phyloP scores from a whole-genome alignment of 2,329 filamentous ascomycete species.

The Fusarium sp. region DNA sequence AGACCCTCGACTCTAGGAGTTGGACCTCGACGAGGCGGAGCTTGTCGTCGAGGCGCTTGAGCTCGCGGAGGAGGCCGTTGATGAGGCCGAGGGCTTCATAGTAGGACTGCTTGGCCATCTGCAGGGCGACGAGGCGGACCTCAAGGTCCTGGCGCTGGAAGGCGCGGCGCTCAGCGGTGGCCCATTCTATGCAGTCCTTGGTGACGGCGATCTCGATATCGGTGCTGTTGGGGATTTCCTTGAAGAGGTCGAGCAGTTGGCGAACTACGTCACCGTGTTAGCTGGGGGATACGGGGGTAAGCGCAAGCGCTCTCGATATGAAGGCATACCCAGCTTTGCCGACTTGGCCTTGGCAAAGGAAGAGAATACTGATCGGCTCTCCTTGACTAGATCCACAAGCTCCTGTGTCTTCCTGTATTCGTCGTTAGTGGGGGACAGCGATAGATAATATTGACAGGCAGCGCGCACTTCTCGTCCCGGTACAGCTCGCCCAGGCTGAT shows the following conservation, averaged over 20 bases:
- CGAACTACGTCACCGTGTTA: conserved; percentile 72
- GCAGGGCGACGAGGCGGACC: conserved; percentile 90
- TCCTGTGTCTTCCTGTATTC: conserved; percentile 79
- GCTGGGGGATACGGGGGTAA: not conserved
- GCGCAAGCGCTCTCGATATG: not conserved
- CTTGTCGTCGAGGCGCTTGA: conserved; percentile 98
- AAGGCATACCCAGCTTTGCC: conserved; percentile 86
- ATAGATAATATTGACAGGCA: not conserved
- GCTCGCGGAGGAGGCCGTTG: conserved; percentile 93
- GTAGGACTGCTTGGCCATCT: conserved; percentile 98
- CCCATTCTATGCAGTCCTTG: conserved; percentile 99
- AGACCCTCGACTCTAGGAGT: conserved; percentile 94
- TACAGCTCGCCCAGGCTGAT: conserved; percentile 93
- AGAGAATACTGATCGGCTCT: conserved; percentile 90
- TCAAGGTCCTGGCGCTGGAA: conserved; percentile 99
- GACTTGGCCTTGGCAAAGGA: conserved; percentile 99
- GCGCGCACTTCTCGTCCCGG: conserved; percentile 82
- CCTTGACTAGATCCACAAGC: conserved; percentile 88
- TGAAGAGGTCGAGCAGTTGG: conserved; percentile 95
- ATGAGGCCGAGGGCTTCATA: conserved; percentile 97
- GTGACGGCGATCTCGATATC: conserved; percentile 95
- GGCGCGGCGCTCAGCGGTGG: conserved; percentile 89
- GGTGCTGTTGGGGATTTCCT: conserved; percentile 91
- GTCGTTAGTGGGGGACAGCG: conserved; percentile 23
- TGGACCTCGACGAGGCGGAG: conserved; percentile 97